Evolutionary conservation across 1,139 yeast genomes (phyloP), one percentile per base, ranked within the genome.

Genomic region (Blastobotrys buckinghamii): DNA sequence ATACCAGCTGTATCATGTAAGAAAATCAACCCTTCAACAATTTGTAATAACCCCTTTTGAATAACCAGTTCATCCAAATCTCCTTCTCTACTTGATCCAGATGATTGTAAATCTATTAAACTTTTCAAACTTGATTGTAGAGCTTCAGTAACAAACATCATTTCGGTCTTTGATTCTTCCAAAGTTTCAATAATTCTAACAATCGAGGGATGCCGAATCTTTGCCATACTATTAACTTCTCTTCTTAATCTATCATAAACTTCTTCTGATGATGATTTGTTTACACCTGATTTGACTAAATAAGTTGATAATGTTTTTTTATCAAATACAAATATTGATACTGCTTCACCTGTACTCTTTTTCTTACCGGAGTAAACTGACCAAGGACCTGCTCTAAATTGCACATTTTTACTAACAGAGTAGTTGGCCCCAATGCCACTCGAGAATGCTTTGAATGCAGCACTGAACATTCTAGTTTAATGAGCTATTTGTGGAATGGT

Each of bases 271-370:
- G 61, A 55, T 26, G 62, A 54, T 42, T 57, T 55, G 12, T 63
- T 55, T 13, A 81, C 67, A 27, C 85, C 81, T 44, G 78, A 66
- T 53, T 78, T 76, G 19, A 70, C 58, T 17, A 88, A 66, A 49
- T 71, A 72, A 12, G 76, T 66, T 58, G 85, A 92, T 57, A 86
- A 79, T 53, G 80, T 80, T 60, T 83, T 78, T 69, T 90, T 92
- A 64, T 87, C 96, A 61, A 90, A 87, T 33, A 86, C 82, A 67
- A 92, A 89, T 17, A 92, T 94, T 7, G 96, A 84, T 1, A 82
- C 95, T 4, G 49, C 42, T 16, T 55, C 59, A n/a, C 58, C 58
- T 2, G 65, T 55, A 26, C 78, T 69, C 55, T 81, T 81, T 47
- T 79, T 81, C 59, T 84, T 85, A 27, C 95, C 97, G 1, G 92